Evolutionary conservation across 306 rosid species (phyloP).

Genomic region (Quercus alba): DNA sequence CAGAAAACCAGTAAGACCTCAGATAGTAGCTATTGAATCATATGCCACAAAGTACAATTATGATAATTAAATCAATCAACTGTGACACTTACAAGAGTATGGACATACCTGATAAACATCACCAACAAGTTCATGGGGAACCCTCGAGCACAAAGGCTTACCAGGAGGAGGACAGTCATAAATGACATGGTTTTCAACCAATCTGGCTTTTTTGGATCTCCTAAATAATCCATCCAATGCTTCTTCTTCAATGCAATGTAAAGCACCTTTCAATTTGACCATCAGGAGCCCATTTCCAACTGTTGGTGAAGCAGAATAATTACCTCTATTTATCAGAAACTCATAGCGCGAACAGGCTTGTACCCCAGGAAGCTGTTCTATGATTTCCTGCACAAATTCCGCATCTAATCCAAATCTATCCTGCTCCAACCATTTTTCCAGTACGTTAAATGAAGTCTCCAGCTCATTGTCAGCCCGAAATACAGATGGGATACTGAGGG

Average conservation of each 20-base stretch:
- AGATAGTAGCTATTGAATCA: slow-evolving; percentile 11
- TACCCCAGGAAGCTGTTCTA: slow-evolving; percentile 76
- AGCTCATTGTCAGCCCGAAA: slow-evolving; percentile 44
- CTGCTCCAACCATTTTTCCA: slow-evolving; percentile 81
- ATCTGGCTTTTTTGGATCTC: slow-evolving; percentile 50
- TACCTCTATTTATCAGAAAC: slow-evolving; percentile 48
- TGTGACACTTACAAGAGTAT: slow-evolving; percentile 12
- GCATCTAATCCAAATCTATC: slow-evolving; percentile 94
- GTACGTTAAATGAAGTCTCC: slow-evolving; percentile 29
- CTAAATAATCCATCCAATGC: slow-evolving; percentile 46
- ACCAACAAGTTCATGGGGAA: slow-evolving; percentile 72
- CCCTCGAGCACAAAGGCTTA: slow-evolving; percentile 62
- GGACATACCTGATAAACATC: slow-evolving; percentile 82
- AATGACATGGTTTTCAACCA: slow-evolving; percentile 29
- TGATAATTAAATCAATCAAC: slow-evolving; percentile 10
- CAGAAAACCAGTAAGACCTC: slow-evolving; percentile 12
- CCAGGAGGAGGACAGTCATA: slow-evolving; percentile 79
- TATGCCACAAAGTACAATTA: slow-evolving; percentile 2
- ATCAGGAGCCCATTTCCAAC: slow-evolving; percentile 75
- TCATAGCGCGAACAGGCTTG: slow-evolving; percentile 56
- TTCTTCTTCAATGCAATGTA: slow-evolving; percentile 51
- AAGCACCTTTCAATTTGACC: slow-evolving; percentile 45
- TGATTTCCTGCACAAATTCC: slow-evolving; percentile 87
- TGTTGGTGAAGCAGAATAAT: slow-evolving; percentile 52
- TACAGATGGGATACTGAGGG: slow-evolving; percentile 43